A percentile compares a stretch with the other conserved stretches of the same genome.
phyloP scores from a whole-genome alignment of 1,284 basidiomycete genomes.

The Neonothopanus nambi region DNA sequence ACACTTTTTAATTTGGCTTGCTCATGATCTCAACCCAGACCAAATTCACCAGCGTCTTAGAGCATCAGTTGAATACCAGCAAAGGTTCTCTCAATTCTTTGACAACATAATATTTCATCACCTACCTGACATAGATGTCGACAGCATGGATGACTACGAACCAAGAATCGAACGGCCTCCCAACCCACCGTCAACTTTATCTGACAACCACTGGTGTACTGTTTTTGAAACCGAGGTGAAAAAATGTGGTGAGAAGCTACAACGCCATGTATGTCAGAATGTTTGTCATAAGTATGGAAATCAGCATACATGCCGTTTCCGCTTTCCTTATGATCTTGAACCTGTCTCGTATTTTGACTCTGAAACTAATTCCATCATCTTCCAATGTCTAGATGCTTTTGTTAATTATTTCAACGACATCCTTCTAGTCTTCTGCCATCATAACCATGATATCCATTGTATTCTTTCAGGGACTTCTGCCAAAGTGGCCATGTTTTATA shows the following conservation, averaged over 20 bases:
- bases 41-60: slow-evolving; percentile 15
- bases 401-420: slow-evolving; percentile 29
- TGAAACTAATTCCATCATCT: slow-evolving; percentile 23
- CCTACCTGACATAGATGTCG: slow-evolving; percentile 3
- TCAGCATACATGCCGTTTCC: slow-evolving; percentile 21
- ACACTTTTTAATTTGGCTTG: slow-evolving; percentile 34
- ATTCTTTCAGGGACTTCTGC: slow-evolving; percentile 28
- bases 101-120: slow-evolving; percentile 7
- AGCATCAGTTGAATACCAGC: slow-evolving; percentile 9
- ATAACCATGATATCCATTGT: slow-evolving; percentile 33
- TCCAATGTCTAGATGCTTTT: slow-evolving; percentile 20
- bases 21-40: slow-evolving; percentile 24
- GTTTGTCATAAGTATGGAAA: slow-evolving; percentile 28
- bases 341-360: slow-evolving; percentile 19
- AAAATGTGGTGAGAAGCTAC: slow-evolving; percentile 14
- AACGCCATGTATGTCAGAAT: slow-evolving; percentile 19
- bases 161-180: not conserved
- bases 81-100: slow-evolving; percentile 10
- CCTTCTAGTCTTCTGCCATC: slow-evolving; percentile 21
- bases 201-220: not conserved
- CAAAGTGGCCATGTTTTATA: slow-evolving; percentile 30
- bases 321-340: slow-evolving; percentile 17
- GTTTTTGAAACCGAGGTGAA: not conserved
- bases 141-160: not conserved
- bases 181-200: not conserved